Evolutionary conservation across 2,329 filamentous ascomycete species (phyloP), one percentile per base, ranked within the genome.

Genomic region (Clonostachys rosea): DNA sequence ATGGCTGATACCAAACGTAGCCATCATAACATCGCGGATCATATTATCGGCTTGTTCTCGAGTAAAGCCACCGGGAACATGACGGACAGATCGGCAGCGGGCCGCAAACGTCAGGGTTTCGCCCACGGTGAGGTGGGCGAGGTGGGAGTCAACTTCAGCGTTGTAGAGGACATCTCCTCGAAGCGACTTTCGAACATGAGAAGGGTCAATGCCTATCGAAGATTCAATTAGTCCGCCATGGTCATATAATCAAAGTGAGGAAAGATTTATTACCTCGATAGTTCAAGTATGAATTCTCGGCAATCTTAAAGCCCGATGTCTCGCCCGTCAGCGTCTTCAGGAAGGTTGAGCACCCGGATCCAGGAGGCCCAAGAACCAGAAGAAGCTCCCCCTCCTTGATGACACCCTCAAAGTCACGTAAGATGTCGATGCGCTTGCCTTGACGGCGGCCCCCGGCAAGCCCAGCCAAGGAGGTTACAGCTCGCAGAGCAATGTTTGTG

Each of bases 121-220:
- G 14, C 77, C 75, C 13, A 86, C 83, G 4, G 78, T 83, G 36
- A 87, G 63, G 3, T 80, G 78, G 2, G 83, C 76, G 52, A 84
- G 86, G 57, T 86, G 82, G 0, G 82, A 62, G 54, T 86, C 81
- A 41, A 57, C 58, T 59, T 86, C 83, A 0, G 81, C 78, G 49
- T 84, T 83, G 57, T 86, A 86, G 12, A 84, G 66, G 9, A 81
- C 69, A 60, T 75, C 75, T 48, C 73, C 74, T 9, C 74, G 64
- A 50, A 86, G 91, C 51, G 78, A 72, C 58, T 84, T 83, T 56
- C 78, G 74, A 57, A 89, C 84, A 55, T 73, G 79, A 44, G 69
- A 54, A 14, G 64, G 62, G 43, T 63, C 58, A 61, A 72, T 71
- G 6, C 54, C 57, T 54, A 45, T 5, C 52, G 51, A 18, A 57